A percentile compares a stretch with the other conserved stretches of the same genome.
Conservation (phyloP, 2,329 filamentous ascomycete species). For the Pseudogymnoascus pannorum region DNA sequence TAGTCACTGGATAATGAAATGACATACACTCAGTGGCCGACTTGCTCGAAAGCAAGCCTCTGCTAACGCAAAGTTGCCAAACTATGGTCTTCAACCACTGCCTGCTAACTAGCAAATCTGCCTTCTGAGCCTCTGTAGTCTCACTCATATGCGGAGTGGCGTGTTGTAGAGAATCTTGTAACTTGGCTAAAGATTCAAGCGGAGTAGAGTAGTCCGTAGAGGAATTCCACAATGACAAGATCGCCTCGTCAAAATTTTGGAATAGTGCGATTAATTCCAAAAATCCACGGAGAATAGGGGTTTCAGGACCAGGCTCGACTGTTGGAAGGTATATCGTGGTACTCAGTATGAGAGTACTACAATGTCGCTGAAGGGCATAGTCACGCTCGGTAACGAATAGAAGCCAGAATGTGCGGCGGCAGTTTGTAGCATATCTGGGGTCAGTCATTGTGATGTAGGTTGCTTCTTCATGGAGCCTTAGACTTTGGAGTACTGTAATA, state of each 20-base stretch:
- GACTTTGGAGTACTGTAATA: slow-evolving; percentile 25
- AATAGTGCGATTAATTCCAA: slow-evolving; percentile 10
- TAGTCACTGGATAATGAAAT: slow-evolving; percentile 52
- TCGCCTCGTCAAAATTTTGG: slow-evolving; percentile 10
- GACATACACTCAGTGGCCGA: slow-evolving; percentile 24
- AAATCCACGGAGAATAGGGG: slow-evolving; percentile 5
- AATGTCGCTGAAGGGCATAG: slow-evolving; percentile 10
- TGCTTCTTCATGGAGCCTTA: slow-evolving; percentile 26
- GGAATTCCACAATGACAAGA: slow-evolving; percentile 11
- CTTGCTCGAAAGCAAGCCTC: slow-evolving; percentile 7
- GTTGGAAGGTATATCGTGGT: background rate
- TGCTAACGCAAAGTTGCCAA: slow-evolving; percentile 19
- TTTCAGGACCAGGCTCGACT: background rate
- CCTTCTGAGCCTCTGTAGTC: slow-evolving; percentile 11
- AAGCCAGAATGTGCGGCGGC: slow-evolving; percentile 22
- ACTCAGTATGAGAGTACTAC: slow-evolving; percentile 4
- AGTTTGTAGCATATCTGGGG: slow-evolving; percentile 14
- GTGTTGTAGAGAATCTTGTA: too few species aligned
- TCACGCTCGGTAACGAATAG: slow-evolving; percentile 7
- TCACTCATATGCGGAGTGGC: too few species aligned
- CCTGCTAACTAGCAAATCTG: slow-evolving; percentile 17
- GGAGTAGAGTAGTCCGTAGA: background rate
- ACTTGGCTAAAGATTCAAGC: too few species aligned
- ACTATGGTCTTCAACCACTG: slow-evolving; percentile 20
- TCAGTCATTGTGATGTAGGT: slow-evolving; percentile 17